Conservation (phyloP, 2,329 filamentous ascomycete species). For the Colletotrichum paranaense region DNA sequence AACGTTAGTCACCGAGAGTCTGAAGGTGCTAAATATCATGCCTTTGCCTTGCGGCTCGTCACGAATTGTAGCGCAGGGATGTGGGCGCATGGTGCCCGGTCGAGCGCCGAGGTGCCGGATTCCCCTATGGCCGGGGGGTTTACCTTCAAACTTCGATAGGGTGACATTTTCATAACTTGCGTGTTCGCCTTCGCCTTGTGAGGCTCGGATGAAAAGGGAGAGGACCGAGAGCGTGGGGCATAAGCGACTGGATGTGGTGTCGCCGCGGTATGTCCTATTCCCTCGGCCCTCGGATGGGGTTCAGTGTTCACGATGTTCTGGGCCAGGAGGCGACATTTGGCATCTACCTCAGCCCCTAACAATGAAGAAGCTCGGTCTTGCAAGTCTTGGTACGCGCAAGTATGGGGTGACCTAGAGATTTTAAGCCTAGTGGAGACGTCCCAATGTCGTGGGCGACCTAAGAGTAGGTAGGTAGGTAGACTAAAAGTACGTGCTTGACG, state of each 20-base stretch:
- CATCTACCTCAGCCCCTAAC: neutral
- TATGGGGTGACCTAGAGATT: no score
- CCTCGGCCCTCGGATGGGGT: neutral
- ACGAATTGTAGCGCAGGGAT: neutral
- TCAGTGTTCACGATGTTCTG: neutral
- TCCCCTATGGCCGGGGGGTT: neutral
- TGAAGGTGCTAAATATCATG: neutral
- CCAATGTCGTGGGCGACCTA: no score
- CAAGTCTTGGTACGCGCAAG: neutral
- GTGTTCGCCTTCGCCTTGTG: neutral
- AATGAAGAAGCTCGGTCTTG: neutral
- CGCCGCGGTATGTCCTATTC: neutral
- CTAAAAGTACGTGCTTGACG: no score
- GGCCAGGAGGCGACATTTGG: neutral
- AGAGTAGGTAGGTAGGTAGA: no score
- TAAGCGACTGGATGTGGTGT: neutral
- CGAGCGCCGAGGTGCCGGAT: neutral
- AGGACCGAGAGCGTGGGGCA: neutral
- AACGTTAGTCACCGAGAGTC: no score
- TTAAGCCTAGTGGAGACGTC: no score
- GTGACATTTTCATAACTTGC: neutral
- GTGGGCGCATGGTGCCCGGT: neutral
- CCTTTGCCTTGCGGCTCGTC: no score
- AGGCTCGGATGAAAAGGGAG: neutral
- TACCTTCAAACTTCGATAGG: neutral